Conservation (phyloP, 164 flowering plant species). For the Litsea cubeba region DNA sequence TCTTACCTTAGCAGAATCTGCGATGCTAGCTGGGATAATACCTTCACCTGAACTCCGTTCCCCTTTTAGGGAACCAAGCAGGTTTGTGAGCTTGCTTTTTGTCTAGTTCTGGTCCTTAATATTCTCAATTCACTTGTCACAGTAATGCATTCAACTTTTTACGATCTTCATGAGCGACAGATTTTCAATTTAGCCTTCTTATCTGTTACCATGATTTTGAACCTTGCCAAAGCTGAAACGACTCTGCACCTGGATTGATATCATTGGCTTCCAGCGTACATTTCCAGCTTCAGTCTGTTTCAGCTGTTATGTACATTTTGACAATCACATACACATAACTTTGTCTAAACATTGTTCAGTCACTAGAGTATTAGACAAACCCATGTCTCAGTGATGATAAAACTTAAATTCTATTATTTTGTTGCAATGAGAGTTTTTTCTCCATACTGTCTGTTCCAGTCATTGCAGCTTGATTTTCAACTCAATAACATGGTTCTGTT, state of each 20-base stretch:
- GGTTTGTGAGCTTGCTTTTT: slow-evolving; percentile 18
- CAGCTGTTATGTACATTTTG: too few relatives aligned
- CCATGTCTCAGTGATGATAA: too few relatives aligned
- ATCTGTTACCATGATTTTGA: background rate
- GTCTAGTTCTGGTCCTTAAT: background rate
- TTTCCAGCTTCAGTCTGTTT: too few relatives aligned
- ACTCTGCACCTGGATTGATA: too few relatives aligned
- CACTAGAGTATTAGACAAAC: too few relatives aligned
- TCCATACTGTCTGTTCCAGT: background rate
- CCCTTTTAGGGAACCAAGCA: slow-evolving; percentile 36
- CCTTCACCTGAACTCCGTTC: slow-evolving; percentile 50
- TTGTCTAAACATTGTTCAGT: too few relatives aligned
- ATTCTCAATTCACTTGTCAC: background rate
- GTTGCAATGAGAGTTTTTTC: too few relatives aligned
- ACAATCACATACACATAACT: too few relatives aligned
- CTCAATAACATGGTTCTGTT: background rate
- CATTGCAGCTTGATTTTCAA: background rate
- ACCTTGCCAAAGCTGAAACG: background rate
- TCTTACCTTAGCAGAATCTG: slow-evolving; percentile 43
- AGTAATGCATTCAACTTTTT: too few relatives aligned
- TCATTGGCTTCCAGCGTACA: too few relatives aligned
- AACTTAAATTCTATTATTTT: too few relatives aligned
- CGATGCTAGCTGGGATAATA: slow-evolving; percentile 45
- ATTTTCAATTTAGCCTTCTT: background rate
- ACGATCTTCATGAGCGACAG: background rate